Base-by-base conservation (phyloP, 305 asterid genomes). In the Vinca major region DNA sequence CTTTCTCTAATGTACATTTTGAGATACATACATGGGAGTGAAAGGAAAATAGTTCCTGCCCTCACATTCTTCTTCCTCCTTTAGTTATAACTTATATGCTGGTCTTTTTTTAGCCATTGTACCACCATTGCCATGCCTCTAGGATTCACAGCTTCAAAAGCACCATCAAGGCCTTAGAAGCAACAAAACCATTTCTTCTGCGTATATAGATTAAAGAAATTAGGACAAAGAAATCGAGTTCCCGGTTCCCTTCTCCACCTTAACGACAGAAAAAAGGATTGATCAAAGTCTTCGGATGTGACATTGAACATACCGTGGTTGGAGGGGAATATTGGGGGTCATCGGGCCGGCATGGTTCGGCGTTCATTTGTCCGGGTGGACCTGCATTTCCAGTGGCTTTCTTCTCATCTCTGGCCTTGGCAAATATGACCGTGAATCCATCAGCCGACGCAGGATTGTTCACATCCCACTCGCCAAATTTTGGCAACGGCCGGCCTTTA, bases 381-480 rank as follows among this genome's bases (percentile, higher is more conserved):
- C 81, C 57, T 1, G 75, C 52, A 0, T 81, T 68, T 68, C 83
- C 86, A 14, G 83, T 88, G 53, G 88, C 86, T 75, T 92, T 89
- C 85, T 91, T 91, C 75, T 92, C 98, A 60, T 92, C 98, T 58
- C 98, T 82, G 33, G 97, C 98, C 88, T 92, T 89, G 54, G 96
- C 89, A 72, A 92, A 92, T 68, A 92, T 92, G 73, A 88, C 97
- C 3, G 96, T 89, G 63, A 92, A 89, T 67, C 96, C 98, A 74
- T 92, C 98, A 17, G 96, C 96, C 0, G 98, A 91, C 36, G 98
- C 88, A 1, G 96, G 98, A 80, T 91, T 87, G 43, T 88, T 88
- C 75, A 85, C 98, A 78, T 92, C 98, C 96, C 96, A 92, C 81
- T 92, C 96, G 37, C 98, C 98, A 43, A 92, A 92, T 80, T 88